These are phyloP conservation scores for Platanus orientalis DNA, from an alignment of 164 flowering plant species.

Conservation along the genomic window DNA sequence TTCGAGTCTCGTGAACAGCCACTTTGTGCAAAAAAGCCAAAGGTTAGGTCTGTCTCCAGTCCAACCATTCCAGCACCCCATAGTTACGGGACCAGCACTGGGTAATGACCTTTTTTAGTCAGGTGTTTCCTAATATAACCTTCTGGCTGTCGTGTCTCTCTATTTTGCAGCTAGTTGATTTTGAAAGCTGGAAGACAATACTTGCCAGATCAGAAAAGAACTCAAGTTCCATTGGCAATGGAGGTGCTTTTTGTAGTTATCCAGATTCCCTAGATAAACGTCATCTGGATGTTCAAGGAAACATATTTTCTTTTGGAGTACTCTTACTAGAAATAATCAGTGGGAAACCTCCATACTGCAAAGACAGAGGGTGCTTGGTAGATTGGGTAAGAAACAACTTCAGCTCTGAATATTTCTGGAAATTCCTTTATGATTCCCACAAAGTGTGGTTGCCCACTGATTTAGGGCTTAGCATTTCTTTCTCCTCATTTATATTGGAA, in stretches of 20 bases:
- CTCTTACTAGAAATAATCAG: conserved; percentile 81
- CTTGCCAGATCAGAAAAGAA: conserved; percentile 74
- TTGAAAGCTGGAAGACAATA: conserved; percentile 86
- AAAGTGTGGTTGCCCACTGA: not conserved
- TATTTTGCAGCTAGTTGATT: conserved; percentile 73
- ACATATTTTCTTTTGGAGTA: conserved; percentile 70
- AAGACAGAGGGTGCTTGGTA: conserved; percentile 73
- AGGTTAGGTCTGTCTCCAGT: too few relatives aligned
- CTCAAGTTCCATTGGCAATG: conserved; percentile 45
- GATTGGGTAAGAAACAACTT: conserved; percentile 64
- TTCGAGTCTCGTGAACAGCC: too few relatives aligned
- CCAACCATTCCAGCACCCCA: too few relatives aligned
- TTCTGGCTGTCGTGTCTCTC: not conserved
- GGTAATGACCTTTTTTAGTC: not conserved
- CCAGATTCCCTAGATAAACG: conserved; percentile 61
- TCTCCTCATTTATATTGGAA: not conserved
- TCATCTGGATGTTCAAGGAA: conserved; percentile 63
- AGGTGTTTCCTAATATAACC: not conserved
- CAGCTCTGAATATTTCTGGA: not conserved
- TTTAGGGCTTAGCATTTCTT: not conserved
- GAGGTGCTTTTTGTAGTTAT: conserved; percentile 48
- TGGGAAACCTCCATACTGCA: conserved; percentile 74
- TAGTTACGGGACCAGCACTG: too few relatives aligned
- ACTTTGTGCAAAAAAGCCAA: too few relatives aligned
- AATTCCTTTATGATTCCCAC: not conserved